Base-by-base conservation (phyloP, 371 early-diverging fungal genomes). In the Pancytospora epiphaga region DNA sequence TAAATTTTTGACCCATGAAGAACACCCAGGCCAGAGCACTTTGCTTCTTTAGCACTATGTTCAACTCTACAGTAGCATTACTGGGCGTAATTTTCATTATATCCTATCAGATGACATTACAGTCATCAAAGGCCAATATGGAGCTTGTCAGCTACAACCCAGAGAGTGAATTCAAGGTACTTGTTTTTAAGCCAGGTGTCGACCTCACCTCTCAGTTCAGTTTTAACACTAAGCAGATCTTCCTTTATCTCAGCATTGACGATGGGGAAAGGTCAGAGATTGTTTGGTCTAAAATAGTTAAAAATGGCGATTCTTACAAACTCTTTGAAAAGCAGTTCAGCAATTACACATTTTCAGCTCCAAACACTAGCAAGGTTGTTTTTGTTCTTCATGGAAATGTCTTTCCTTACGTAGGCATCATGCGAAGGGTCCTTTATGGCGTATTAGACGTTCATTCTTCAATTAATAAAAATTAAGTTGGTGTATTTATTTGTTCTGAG, bases 181-280 rank as follows among this genome's bases (percentile, higher is more conserved):
- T 63, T 9, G 32, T 19, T 19, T 76, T 76, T 49, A 60, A 58
- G 36, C 77, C 74, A 4, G 66, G 66, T 37, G 69, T 73, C 15
- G 74, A 77, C 54, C 61, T 77, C 1, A 50, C 56, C 15, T 19
- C 36, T 3, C 62, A 70, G 49, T 77, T 77, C 22, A 64, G 69
- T 37, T 62, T 70, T 1, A 77, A 77, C 40, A 61, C 69, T 2
- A 77, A 77, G 57, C 72, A 72, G 58, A 58, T 73, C 6, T 77
- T 77, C 62, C 34, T 77, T 39, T 77, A 77, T 61, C 43, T 63
- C 36, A 30, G n/a, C 15, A 40, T 32, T 58, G 63, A 32, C 50
- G 56, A 19, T 27, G 50, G 2, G 18, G 3, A 12, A 43, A 19
- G 47, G 49, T 32, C 9, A 25, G 74, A 77, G 60, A 73, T 77